Evolutionary conservation across 306 rosid genomes (phyloP).

Genomic region (Corylus heterophylla): DNA sequence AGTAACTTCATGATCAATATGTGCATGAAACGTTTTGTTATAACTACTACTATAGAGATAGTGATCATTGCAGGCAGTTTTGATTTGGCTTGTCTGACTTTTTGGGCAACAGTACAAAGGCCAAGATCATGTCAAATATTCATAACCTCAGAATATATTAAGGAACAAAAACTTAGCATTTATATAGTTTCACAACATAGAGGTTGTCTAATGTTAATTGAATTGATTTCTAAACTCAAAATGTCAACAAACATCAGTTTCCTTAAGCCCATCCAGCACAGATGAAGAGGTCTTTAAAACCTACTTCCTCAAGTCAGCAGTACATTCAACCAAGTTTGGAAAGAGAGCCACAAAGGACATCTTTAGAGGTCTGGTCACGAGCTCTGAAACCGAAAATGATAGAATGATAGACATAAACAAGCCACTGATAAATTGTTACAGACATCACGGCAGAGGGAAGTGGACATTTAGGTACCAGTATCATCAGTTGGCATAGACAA

Average conservation of each 20-base stretch:
- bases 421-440: constrained; percentile 55
- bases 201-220: too few relatives aligned
- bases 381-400: too few relatives aligned
- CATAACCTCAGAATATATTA: background rate
- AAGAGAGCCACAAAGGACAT: too few relatives aligned
- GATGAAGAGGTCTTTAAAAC: too few relatives aligned
- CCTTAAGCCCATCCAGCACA: too few relatives aligned
- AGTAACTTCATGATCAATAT: constrained; percentile 9
- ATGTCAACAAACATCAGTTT: too few relatives aligned
- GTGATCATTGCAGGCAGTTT: background rate
- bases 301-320: too few relatives aligned
- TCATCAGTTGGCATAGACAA: constrained; percentile 52
- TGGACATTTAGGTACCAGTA: constrained; percentile 40
- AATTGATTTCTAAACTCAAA: too few relatives aligned
- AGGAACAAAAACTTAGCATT: background rate
- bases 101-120: background rate
- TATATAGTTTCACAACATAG: background rate
- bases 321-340: too few relatives aligned
- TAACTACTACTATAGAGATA: background rate
- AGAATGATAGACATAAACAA: constrained; percentile 4
- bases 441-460: constrained; percentile 43
- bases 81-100: background rate
- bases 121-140: background rate
- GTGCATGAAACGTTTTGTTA: background rate
- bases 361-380: too few relatives aligned